These are phyloP conservation scores for Elongisporangium undulatum DNA, from an alignment of 352 stramenopile genomes.

Conservation along the genomic window DNA sequence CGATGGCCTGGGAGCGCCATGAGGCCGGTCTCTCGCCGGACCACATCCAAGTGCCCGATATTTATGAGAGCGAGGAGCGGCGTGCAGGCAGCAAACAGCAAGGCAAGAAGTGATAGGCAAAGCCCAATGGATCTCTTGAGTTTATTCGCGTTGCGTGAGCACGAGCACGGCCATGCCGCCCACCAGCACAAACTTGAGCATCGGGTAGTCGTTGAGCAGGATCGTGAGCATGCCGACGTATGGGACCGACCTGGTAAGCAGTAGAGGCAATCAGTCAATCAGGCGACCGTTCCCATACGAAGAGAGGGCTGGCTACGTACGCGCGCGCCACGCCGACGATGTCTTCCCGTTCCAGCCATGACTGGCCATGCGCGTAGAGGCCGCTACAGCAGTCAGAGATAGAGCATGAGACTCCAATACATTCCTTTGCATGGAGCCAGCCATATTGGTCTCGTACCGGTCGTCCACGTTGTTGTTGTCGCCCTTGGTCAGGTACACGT, in stretches of 20 bases:
- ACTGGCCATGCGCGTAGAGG: conserved; percentile 96
- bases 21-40: conserved; percentile 58
- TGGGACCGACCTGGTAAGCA: conserved; percentile 78
- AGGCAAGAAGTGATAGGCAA: background rate
- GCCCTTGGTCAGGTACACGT: conserved; percentile 98
- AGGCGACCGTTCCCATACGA: too few species aligned
- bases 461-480: conserved; percentile 99
- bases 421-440: background rate
- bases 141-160: conserved; percentile 77
- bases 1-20: conserved; percentile 67
- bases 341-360: conserved; percentile 98
- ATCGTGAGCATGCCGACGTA: conserved; percentile 99
- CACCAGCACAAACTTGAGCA: conserved; percentile 91
- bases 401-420: conserved; percentile 5
- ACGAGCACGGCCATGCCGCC: conserved; percentile 77
- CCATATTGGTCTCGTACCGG: too few species aligned
- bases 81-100: conserved; percentile 6
- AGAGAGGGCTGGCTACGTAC: too few species aligned
- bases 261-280: background rate
- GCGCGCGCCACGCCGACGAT: conserved; percentile 96
- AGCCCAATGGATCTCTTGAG: background rate
- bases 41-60: conserved; percentile 81
- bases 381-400: conserved; percentile 32
- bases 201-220: conserved; percentile 98
- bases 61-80: conserved; percentile 43